Evolutionary conservation across 495 filamentous ascomycete species (phyloP), one percentile per base, ranked within the genome.

Genomic region (Choiromyces venosus): DNA sequence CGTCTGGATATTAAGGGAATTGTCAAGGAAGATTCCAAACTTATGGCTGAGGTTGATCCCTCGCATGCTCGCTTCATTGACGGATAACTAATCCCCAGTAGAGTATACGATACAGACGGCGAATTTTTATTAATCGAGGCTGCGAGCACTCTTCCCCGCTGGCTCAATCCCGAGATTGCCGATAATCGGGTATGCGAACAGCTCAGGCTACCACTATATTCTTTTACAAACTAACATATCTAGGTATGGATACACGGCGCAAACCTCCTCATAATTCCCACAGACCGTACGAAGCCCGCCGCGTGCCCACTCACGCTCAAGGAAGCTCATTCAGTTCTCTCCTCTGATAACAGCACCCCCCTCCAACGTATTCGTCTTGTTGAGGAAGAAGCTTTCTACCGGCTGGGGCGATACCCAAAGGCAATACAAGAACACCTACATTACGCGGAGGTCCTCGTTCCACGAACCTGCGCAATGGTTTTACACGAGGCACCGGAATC

Each of bases 111-210:
- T 82, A 89, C 88, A 36, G 96, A 98, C 84, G 95, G 95, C 73
- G 92, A 99, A 79, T 99, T 99, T 78, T 87, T 99, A 42, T 88
- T 98, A 66, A 90, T 97, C 78, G 95, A 99, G 83, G 96, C 95
- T 40, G 94, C 96, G 25, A 93, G 91, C 66, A 89, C 89, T 19
- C 84, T 97, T 1, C 95, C 96, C 19, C 88, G 86, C 46, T 98
- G 95, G 95, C 83, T 99, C 70, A 96, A 91, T 76, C 96, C 96
- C 0, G 95, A 97, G 73, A 89, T 95, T 18, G 92, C 94, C 70
- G 87, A 90, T 74, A 91, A 97, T 82, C 86, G 95, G 67, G 92
- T 91, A 76, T 40, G 36, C 10, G 4, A 39, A 44, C 44, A 16
- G 0, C 12, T 33, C 81, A 83, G 37, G 36, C 35, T 16, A 10